Percentiles rank a stretch among this genome's conserved stretches.
phyloP scores from a whole-genome alignment of 176 grass and related monocot species.

The Lolium perenne region DNA sequence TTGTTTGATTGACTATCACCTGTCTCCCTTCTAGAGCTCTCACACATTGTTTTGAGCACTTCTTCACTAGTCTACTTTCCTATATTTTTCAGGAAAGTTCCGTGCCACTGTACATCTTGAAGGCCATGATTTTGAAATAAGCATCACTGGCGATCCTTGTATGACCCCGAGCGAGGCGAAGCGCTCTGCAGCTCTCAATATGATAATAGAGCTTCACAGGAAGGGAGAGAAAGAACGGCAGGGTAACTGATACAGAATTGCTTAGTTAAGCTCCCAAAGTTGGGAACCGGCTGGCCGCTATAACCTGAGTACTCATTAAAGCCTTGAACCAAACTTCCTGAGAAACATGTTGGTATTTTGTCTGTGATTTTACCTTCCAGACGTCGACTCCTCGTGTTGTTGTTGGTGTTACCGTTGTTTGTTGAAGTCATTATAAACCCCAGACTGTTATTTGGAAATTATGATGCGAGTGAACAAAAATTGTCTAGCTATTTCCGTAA shows the following conservation, averaged over 20 bases:
- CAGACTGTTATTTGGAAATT: no score
- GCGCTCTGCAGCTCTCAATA: slow-evolving; percentile 41
- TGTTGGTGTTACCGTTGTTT: no score
- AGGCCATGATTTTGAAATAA: slow-evolving; percentile 44
- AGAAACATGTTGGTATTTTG: no score
- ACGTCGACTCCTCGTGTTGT: no score
- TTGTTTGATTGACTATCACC: neutral
- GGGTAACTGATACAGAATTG: neutral
- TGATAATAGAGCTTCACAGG: slow-evolving; percentile 39
- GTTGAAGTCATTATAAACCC: no score
- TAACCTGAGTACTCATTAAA: no score
- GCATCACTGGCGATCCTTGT: slow-evolving; percentile 14
- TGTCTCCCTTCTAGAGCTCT: neutral
- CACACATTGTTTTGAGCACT: neutral
- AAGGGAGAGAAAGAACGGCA: slow-evolving; percentile 22
- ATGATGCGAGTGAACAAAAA: no score
- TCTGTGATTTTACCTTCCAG: no score
- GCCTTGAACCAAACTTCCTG: no score
- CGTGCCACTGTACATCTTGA: slow-evolving; percentile 36
- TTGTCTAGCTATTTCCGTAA: no score
- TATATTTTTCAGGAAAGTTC: slow-evolving; percentile 44
- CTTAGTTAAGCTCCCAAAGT: neutral
- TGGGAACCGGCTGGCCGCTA: neutral
- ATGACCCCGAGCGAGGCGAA: slow-evolving; percentile 42
- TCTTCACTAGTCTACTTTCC: slow-evolving; percentile 16